phyloP scores from a whole-genome alignment of 176 grass and related monocot genomes.

The Ananas comosus region DNA sequence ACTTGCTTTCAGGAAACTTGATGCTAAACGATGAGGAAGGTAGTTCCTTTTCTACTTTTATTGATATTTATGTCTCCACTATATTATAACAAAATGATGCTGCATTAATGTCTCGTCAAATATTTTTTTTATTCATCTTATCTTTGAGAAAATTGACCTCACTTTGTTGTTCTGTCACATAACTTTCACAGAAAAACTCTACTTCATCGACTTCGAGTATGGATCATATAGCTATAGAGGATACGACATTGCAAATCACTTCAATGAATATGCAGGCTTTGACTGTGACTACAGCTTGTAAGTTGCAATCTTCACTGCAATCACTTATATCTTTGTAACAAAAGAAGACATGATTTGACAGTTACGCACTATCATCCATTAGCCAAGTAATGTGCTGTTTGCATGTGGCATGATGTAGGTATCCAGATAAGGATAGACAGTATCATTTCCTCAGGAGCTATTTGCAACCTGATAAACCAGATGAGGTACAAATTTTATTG shows the following conservation, averaged over 20 bases:
- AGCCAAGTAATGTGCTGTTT: conserved; percentile 17
- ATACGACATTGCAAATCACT: conserved; percentile 93
- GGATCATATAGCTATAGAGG: conserved; percentile 95
- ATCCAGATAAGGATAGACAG: conserved; percentile 85
- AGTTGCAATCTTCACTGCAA: conserved; percentile 21
- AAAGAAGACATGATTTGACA: background rate
- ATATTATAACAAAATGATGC: background rate
- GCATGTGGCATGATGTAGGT: conserved; percentile 41
- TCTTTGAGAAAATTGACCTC: conserved; percentile 5
- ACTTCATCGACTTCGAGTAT: conserved; percentile 99
- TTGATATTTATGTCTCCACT: background rate
- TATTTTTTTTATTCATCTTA: background rate
- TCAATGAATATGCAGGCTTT: conserved; percentile 94
- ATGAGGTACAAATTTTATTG: conserved; percentile 42
- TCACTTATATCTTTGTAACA: conserved; percentile 2
- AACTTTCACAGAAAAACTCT: conserved; percentile 56
- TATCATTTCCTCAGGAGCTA: conserved; percentile 96
- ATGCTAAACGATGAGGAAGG: conserved; percentile 94
- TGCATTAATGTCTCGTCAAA: background rate
- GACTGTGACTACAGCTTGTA: conserved; percentile 88
- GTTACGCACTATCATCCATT: conserved; percentile 4
- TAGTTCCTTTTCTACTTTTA: conserved; percentile 15
- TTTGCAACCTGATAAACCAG: conserved; percentile 48
- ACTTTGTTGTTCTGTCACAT: conserved; percentile 17
- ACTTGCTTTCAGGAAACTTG: conserved; percentile 94